Base-by-base conservation (phyloP, 2,329 filamentous ascomycete genomes). In the Penicillium crustosum region DNA sequence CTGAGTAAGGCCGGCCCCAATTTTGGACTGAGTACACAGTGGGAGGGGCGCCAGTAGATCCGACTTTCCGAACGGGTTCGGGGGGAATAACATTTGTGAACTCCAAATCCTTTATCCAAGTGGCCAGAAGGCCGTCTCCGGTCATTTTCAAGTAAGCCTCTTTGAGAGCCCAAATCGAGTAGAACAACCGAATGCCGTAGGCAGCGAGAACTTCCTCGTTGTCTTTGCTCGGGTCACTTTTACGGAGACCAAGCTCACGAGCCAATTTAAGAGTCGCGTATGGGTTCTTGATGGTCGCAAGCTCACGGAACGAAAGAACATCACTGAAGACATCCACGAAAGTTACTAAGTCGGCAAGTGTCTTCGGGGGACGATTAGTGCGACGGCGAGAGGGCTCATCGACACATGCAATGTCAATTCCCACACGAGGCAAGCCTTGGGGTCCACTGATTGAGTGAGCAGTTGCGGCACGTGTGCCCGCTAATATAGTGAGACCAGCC, bases 71-170 rank as follows among this genome's bases (percentile, higher is more conserved):
- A 6, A 68, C 59, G 2, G 66, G 62, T 2, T 63, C 66, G 9
- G 84, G 83, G 3, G 81, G 79, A 49, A 79, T 73, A 0, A 88
- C 85, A 55, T 84, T 77, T 57, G 77, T 77, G 64, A 88, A 88
- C 58, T 88, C 85, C 23, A 88, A 70, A 43, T 85, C 77, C 55
- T 79, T 78, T 35, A 88, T 74, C 86, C 85, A 88, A 2, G 78
- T 76, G 1, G 85, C 86, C 8, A 88, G 74, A 19, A 88, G 72
- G 0, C 84, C 86, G 67, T 88, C 85, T 7, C 86, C 86, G 5
- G 84, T 83, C 67, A 88, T 82, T 74, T 88, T 88, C 68, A 88
- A 83, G 70, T 86, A 88, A 1, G 86, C 84, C 67, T 88, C 86
- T 67, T 88, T 88, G 55, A 86, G 80, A 63, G 82, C 83, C 82